Base-by-base conservation (phyloP, 305 asterid genomes). In the Solanum hybrid region DNA sequence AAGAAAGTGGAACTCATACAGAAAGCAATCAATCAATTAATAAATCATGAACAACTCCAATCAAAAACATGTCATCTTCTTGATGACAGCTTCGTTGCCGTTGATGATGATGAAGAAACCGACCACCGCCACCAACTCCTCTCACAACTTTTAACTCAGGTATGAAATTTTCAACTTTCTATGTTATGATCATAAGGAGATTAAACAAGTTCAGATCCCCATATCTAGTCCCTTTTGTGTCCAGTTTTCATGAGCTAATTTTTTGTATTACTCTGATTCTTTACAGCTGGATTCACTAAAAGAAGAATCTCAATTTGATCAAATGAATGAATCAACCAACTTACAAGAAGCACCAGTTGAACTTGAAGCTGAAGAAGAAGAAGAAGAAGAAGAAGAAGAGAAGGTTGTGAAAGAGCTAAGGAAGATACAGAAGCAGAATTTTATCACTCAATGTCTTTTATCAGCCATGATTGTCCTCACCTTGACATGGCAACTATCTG, bases 401-500 rank as follows among this genome's bases (percentile, higher is more conserved):
- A 92, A 90, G 88, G 91, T 97, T 88, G 56, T 94, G n/a, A 92
- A 93, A 90, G 98, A 96, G 91, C 90, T 97, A 12, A 95, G 89
- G 93, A 88, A 90, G 24, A 71, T 95, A 7, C 92, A 92, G 91
- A 93, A 88, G 90, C 99, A 96, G 95, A 97, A 97, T 66, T 34
- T 90, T 17, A 91, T 94, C 17, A 97, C 99, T 5, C 99, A 96
- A 64, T 92, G 94, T 79, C 99, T 97, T 66, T 88, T 97, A 13
- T 91, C 98, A 4, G 93, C 91, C 26, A 90, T 95, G 96, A 94
- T 97, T 16, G 89, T 94, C 2, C 87, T 96, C 88, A 97, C 99
- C 2, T 42, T 95, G 14, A 91, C 92, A 27, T 97, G 99, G 99
- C 99, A 96, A 86, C 81, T 96, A 60, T 97, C 99, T 0, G 97